These are phyloP conservation scores for Caloboletus firmus DNA, from an alignment of 1,284 basidiomycete species.

Conservation along the genomic window DNA sequence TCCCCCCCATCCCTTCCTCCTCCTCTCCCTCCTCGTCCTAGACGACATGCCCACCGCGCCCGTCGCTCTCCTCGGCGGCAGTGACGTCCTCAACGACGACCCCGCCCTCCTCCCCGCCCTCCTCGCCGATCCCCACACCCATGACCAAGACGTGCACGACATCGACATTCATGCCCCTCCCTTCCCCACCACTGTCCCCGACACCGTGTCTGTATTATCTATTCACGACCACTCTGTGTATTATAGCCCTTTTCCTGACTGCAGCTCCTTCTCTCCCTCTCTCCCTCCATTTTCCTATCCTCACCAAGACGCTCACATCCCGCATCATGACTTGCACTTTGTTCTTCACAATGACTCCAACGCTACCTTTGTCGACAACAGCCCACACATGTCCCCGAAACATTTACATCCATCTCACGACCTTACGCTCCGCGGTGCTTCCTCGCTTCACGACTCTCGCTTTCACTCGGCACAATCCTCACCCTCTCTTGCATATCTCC, in stretches of 20 bases:
- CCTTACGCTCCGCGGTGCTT: slow-evolving; percentile 14
- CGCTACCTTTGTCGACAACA: slow-evolving; percentile 21
- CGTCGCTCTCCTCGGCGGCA: slow-evolving; percentile 16
- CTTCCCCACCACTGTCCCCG: slow-evolving; percentile 20
- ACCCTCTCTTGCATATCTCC: slow-evolving; percentile 25
- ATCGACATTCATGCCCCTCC: slow-evolving; percentile 32
- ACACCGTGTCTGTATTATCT: slow-evolving; percentile 37
- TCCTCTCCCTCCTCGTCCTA: slow-evolving; percentile 1
- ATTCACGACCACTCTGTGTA: slow-evolving; percentile 33
- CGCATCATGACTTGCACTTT: slow-evolving; percentile 32
- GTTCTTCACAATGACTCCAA: slow-evolving; percentile 24
- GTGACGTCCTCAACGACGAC: slow-evolving; percentile 22
- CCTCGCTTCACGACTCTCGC: slow-evolving; percentile 29
- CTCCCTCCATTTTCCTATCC: slow-evolving; percentile 28
- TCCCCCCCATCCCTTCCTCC: slow-evolving; percentile 18
- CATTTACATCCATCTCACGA: slow-evolving; percentile 28
- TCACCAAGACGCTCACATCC: slow-evolving; percentile 29
- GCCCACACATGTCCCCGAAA: slow-evolving; percentile 33
- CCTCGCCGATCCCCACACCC: slow-evolving; percentile 23
- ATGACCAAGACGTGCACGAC: slow-evolving; percentile 34
- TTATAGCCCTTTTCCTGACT: slow-evolving; percentile 36
- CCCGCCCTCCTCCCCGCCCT: slow-evolving; percentile 13
- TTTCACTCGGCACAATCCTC: slow-evolving; percentile 29
- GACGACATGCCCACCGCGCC: slow-evolving; percentile 24
- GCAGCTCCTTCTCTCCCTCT: slow-evolving; percentile 19